Percentiles rank a stretch among this genome's conserved stretches.
Conservation (phyloP, 495 filamentous ascomycete genomes). For the Eremomyces bilateralis region DNA sequence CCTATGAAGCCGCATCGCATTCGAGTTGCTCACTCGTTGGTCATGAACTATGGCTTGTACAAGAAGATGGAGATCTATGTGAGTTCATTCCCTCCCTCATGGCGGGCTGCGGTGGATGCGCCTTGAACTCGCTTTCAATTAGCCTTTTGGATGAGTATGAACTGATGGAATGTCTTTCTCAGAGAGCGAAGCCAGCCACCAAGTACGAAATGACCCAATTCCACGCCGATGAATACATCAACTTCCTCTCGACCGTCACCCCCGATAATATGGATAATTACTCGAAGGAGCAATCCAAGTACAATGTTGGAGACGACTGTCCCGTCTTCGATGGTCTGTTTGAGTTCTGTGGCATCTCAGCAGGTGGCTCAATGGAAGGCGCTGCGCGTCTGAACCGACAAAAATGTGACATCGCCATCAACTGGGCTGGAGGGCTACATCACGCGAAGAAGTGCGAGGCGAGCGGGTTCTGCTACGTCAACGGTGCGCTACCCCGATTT, state of each 20-base stretch:
- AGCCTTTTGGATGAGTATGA: no score
- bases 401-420: slow-evolving; percentile 92
- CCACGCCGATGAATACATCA: slow-evolving; percentile 97
- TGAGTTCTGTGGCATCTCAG: slow-evolving; percentile 94
- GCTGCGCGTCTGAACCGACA: slow-evolving; percentile 77
- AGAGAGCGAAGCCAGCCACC: slow-evolving; percentile 94
- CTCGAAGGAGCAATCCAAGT: slow-evolving; percentile 80
- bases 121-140: no score
- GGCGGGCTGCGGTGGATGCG: no score
- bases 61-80: slow-evolving; percentile 99
- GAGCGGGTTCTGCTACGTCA: slow-evolving; percentile 95
- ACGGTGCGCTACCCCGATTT: no score
- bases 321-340: slow-evolving; percentile 96
- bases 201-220: slow-evolving; percentile 98
- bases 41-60: slow-evolving; percentile 98
- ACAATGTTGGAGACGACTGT: slow-evolving; percentile 96
- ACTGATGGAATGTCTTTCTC: no score
- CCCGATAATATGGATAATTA: slow-evolving; percentile 97
- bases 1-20: slow-evolving; percentile 99
- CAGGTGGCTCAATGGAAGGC: slow-evolving; percentile 93
- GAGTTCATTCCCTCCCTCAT: slow-evolving; percentile 18
- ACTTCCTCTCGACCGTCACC: slow-evolving; percentile 88
- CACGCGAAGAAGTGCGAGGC: slow-evolving; percentile 96
- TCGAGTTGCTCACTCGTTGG: slow-evolving; percentile 83
- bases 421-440: slow-evolving; percentile 94